These are phyloP conservation scores for Sporisorium reilianum DNA, from an alignment of 1,284 basidiomycete genomes.

Conservation along the genomic window DNA sequence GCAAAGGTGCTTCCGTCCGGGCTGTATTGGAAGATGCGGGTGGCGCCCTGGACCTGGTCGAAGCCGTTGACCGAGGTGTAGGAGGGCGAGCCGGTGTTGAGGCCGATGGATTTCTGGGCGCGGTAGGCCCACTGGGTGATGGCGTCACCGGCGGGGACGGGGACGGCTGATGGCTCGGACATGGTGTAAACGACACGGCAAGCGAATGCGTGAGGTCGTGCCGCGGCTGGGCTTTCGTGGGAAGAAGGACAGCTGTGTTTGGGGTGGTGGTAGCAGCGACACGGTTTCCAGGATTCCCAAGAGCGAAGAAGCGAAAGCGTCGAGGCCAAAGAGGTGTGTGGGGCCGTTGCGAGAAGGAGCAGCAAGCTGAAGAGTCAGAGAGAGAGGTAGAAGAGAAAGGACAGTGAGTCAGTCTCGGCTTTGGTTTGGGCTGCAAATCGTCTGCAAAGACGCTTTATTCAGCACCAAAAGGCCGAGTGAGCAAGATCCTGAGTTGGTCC, in stretches of 20 bases:
- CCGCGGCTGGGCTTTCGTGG: neutral
- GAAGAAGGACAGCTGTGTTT: neutral
- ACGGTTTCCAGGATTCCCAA: neutral
- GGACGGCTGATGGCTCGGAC: constrained; percentile 41
- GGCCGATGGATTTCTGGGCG: constrained; percentile 90
- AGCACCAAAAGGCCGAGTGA: too few relatives aligned
- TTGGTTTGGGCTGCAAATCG: neutral
- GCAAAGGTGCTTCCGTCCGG: constrained; percentile 87
- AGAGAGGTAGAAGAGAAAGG: neutral
- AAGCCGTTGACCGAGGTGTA: constrained; percentile 80
- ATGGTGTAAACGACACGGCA: constrained; percentile 22
- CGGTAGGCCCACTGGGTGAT: constrained; percentile 73
- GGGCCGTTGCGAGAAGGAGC: neutral
- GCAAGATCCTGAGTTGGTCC: too few relatives aligned
- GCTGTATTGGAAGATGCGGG: constrained; percentile 85
- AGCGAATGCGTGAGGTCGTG: constrained; percentile 24
- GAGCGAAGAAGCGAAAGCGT: neutral
- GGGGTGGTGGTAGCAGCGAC: too few relatives aligned
- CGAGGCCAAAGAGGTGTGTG: neutral
- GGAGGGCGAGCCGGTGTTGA: constrained; percentile 83
- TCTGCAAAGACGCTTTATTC: too few relatives aligned
- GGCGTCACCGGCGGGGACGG: constrained; percentile 38
- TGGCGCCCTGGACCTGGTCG: constrained; percentile 75
- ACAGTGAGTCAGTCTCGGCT: neutral
- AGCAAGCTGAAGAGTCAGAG: neutral